Evolutionary conservation across 202 grass and related monocot species (phyloP), one percentile per base, ranked within the genome.

Genomic region (Dendrocalamus latiflorus): DNA sequence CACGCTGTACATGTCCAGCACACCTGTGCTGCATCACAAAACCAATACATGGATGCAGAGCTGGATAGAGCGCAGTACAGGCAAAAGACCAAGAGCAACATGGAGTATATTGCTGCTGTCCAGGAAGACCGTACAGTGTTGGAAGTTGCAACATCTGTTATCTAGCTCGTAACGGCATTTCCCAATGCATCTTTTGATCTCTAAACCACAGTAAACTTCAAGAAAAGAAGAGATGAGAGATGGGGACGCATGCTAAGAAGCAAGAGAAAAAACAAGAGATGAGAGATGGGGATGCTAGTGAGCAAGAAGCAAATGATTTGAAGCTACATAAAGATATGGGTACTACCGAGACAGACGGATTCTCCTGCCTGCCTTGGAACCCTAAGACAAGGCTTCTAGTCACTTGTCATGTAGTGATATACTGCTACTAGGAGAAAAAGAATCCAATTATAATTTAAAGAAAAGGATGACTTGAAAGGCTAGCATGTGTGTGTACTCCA

Each of bases 321-420:
- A 76, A 65, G 81, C 64, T 58, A 50, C 57, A 82, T 66, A 36
- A 59, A 83, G 79, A 86, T 41, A 17, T 49, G 64, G 81, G 17
- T 68, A 37, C 26, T 11, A n/a, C 1, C 36, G 68, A 74, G 38
- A 66, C 65, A 77, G 18, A 20, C 20, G 38, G 68, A 74, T 57
- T 84, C 68, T 65, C 41, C 49, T 68, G 67, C 71, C 15, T 53
- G 79, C 84, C 74, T 86, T 79, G 84, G 84, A 86, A 90, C 80
- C 84, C 75, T 84, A 90, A 75, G 49, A 78, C 77, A 89, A 71
- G 85, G 74, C 37, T 75, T 79, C 55, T 74, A 68, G 80, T 63
- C 74, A 75, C 68, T 78, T 86, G 83, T 83, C 88, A 82, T 78
- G 20, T 61, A 49, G 21, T 4, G 45, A 1, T 8, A 44, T 26